Evolutionary conservation across 2,329 filamentous ascomycete species (phyloP).

Genomic region (Aspergillus hiratsukae): DNA sequence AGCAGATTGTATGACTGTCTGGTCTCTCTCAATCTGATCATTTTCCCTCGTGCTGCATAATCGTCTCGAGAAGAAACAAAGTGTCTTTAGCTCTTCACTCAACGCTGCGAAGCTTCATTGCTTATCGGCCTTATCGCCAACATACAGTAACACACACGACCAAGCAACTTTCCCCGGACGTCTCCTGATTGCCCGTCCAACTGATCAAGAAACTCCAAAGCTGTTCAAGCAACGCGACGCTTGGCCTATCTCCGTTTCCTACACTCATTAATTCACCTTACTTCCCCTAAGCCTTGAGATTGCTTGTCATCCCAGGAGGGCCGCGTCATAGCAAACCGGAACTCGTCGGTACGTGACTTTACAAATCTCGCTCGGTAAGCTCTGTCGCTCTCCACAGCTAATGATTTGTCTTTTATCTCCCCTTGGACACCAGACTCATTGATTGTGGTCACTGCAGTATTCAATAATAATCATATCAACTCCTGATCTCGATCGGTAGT

Average conservation of each 20-base stretch:
- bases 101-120: not conserved
- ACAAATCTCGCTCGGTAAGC: not conserved
- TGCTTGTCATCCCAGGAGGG: not conserved
- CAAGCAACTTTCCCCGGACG: slow-evolving; percentile 1
- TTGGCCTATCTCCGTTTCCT: not conserved
- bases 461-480: not conserved
- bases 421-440: not conserved
- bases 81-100: not conserved
- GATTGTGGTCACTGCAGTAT: not conserved
- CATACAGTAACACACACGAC: not conserved
- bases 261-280: not conserved
- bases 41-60: not conserved
- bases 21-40: not conserved
- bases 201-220: not conserved
- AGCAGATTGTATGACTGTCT: not conserved
- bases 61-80: not conserved
- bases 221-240: not conserved
- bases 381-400: not conserved
- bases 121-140: slow-evolving; percentile 9
- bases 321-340: not conserved
- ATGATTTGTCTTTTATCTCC: not conserved
- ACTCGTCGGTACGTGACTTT: not conserved
- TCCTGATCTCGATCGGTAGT: not conserved
- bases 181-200: slow-evolving; percentile 1
- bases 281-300: not conserved